These are phyloP conservation scores for Ogataea hybrid DNA, from an alignment of 1,139 yeast species.

Conservation along the genomic window DNA sequence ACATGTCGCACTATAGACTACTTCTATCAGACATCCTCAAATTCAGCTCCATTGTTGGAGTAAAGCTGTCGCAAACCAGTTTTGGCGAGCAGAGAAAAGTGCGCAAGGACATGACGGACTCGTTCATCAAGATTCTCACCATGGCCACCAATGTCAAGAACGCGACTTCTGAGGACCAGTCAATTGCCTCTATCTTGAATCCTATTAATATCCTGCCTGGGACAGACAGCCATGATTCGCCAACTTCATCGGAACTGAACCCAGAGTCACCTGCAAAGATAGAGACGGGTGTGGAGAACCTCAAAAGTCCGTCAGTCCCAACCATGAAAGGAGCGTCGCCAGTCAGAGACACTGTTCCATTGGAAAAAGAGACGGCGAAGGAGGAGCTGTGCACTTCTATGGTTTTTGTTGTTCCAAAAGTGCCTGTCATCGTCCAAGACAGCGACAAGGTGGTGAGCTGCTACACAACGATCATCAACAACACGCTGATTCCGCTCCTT, in stretches of 20 bases:
- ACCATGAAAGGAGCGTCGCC: constrained; percentile 6
- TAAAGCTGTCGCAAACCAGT: constrained; percentile 55
- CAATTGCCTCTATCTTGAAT: constrained; percentile 17
- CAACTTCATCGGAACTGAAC: constrained; percentile 3
- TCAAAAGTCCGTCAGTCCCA: constrained; percentile 2
- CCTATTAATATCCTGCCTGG: constrained; percentile 21
- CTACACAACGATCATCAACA: constrained; percentile 44
- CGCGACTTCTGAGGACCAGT: constrained; percentile 16
- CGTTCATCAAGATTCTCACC: constrained; percentile 54
- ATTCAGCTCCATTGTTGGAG: constrained; percentile 49
- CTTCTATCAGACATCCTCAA: constrained; percentile 53
- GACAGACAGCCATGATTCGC: constrained; percentile 6
- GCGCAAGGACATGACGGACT: constrained; percentile 66
- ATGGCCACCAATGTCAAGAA: constrained; percentile 35
- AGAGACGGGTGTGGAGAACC: background rate
- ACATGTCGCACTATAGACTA: constrained; percentile 46
- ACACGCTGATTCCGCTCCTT: constrained; percentile 43
- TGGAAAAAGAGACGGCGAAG: constrained; percentile 22
- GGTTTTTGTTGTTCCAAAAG: constrained; percentile 38
- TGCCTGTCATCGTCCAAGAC: constrained; percentile 48
- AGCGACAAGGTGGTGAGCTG: constrained; percentile 47
- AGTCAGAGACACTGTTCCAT: constrained; percentile 8
- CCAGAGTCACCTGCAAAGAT: background rate
- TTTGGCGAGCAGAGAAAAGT: constrained; percentile 60
- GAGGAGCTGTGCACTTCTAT: constrained; percentile 43